These are phyloP conservation scores for Globisporangium nunn DNA, from an alignment of 352 stramenopile genomes.

Conservation along the genomic window DNA sequence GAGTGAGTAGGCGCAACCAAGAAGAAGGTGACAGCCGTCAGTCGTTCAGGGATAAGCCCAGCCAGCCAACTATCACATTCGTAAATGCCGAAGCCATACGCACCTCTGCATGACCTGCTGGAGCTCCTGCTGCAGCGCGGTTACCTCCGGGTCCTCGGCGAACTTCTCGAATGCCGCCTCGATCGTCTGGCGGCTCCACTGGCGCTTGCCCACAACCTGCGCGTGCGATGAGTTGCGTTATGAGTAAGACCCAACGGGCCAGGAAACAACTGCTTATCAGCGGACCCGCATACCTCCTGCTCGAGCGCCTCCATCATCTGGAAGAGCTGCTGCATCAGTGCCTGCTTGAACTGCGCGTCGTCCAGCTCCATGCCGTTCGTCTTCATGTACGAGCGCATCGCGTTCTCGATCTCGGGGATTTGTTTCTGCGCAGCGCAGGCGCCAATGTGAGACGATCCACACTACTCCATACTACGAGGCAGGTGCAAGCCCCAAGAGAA, in stretches of 20 bases:
- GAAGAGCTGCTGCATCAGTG: constrained; percentile 66
- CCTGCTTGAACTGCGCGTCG: constrained; percentile 71
- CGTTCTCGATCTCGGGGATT: constrained; percentile 59
- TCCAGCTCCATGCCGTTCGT: constrained; percentile 55
- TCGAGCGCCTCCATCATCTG: constrained; percentile 67
- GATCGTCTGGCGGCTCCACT: constrained; percentile 56
- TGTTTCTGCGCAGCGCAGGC: constrained; percentile 26
- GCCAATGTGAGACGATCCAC: neutral
- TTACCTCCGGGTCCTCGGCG: constrained; percentile 48
- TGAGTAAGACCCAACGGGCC: too few species aligned
- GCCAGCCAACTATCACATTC: too few species aligned
- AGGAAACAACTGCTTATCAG: too few species aligned
- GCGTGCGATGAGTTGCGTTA: neutral
- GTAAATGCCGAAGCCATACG: constrained; percentile 5
- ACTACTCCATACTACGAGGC: too few species aligned
- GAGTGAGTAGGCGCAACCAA: neutral
- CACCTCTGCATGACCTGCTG: constrained; percentile 60
- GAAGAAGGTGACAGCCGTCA: too few species aligned
- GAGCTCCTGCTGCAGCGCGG: constrained; percentile 59
- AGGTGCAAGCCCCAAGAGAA: neutral
- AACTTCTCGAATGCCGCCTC: constrained; percentile 57
- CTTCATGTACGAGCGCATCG: constrained; percentile 59
- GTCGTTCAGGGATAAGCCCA: too few species aligned
- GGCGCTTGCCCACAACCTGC: constrained; percentile 47
- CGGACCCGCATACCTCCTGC: constrained; percentile 24